These are phyloP conservation scores for Quercus alba DNA, from an alignment of 306 rosid species.

Conservation along the genomic window DNA sequence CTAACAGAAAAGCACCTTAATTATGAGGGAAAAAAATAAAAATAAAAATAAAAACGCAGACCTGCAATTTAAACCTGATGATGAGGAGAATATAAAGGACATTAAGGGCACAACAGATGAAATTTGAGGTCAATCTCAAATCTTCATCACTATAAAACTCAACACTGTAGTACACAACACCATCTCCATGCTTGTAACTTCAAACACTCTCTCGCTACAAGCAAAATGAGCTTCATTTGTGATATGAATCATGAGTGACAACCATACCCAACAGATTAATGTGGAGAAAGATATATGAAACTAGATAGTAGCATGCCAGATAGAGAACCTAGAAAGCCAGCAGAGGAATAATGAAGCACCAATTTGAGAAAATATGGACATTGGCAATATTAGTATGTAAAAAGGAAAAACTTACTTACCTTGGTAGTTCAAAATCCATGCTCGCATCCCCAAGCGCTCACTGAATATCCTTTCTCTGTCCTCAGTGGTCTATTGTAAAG, in stretches of 20 bases:
- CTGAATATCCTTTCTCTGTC: conserved; percentile 66
- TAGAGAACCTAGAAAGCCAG: conserved; percentile 6
- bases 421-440: conserved; percentile 87
- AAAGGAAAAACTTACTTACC: conserved; percentile 46
- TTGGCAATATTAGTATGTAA: conserved; percentile 4
- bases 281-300: conserved; percentile 13
- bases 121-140: no score
- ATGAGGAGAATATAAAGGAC: no score
- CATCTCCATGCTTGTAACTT: no score
- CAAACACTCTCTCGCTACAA: no score
- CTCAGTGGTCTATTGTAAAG: conserved; percentile 75
- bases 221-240: no score
- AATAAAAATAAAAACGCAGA: no score
- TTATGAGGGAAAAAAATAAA: no score
- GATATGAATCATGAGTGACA: neutral
- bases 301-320: neutral
- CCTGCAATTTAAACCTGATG: no score
- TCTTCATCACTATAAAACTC: no score
- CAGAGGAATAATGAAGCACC: neutral
- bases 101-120: no score
- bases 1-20: no score
- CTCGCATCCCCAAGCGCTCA: conserved; percentile 74
- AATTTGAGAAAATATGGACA: neutral
- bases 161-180: no score
- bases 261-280: conserved; percentile 10